Conservation (phyloP, 2,329 filamentous ascomycete genomes). For the Fusarium temperatum region DNA sequence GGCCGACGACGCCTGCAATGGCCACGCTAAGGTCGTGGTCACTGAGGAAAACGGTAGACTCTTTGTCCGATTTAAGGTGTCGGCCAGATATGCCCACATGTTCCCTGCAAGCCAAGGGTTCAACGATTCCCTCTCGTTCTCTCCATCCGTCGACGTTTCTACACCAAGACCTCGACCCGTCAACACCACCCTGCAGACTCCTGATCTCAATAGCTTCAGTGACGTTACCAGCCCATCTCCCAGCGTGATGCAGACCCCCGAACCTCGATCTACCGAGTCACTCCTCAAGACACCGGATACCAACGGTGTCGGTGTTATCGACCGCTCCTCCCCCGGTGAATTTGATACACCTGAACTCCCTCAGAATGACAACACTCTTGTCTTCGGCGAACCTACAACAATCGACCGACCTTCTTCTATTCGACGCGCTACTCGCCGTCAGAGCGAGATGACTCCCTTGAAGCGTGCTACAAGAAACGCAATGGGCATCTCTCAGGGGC, state of each 20-base stretch:
- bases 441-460: constrained; percentile 1
- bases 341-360: constrained; percentile 22
- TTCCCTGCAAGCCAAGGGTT: constrained; percentile 45
- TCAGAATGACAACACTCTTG: constrained; percentile 1
- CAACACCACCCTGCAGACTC: background rate
- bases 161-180: background rate
- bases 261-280: background rate
- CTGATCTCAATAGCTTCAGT: background rate
- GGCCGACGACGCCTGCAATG: constrained; percentile 39
- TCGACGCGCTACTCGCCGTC: background rate
- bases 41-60: constrained; percentile 44
- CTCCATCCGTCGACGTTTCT: background rate
- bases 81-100: constrained; percentile 42
- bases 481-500: background rate
- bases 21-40: constrained; percentile 46
- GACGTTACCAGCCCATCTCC: background rate
- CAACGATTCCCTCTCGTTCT: constrained; percentile 36
- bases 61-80: constrained; percentile 52
- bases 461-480: background rate
- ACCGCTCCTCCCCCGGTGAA: background rate
- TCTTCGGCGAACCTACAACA: background rate
- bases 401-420: background rate
- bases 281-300: constrained; percentile 7
- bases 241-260: constrained; percentile 3
- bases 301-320: background rate